Evolutionary conservation across 2,329 filamentous ascomycete genomes (phyloP), one percentile per base, ranked within the genome.

Genomic region (Microcyclospora tardicrescens): DNA sequence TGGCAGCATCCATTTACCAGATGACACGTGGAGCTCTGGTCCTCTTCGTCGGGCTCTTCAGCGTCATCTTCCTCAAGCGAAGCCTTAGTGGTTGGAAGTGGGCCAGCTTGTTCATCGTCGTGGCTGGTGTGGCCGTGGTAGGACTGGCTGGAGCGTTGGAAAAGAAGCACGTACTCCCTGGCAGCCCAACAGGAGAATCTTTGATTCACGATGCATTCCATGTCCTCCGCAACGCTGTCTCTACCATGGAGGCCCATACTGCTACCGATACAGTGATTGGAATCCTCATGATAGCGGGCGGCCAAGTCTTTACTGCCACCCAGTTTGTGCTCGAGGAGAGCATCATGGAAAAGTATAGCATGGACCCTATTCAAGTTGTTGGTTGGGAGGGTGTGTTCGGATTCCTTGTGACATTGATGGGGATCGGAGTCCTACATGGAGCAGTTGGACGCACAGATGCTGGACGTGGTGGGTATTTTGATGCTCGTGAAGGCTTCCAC

Each of bases 301-400:
- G 89, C 1, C 91, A 98, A 64, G 82, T 98, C 56, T 96, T 98
- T 59, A 96, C 91, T 0, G 91, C 91, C 1, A 84, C 84, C 1
- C 91, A 98, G 61, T 98, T 96, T 54, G 91, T 96, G 16, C 66
- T 93, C 2, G 91, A 98, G 61, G 91, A 98, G 65, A 91, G 80
- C 68, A 85, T 98, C 48, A 73, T 98, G 56, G 78, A 83, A 59
- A 71, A 77, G 48, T 84, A 82, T 52, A 72, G 72, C n/a, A 72
- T 83, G 61, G 83, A 91, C 52, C 89, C 91, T 1, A 76, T 98
- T 46, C 79, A 79, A 53, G 85, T 95, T 14, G 91, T 98, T 24
- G 89, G 87, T 27, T 98, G 87, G 86, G 91, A 98, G 62, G 91
- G 91, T 14, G 51, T 93, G 2, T 98, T 96, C 58, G 91, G 91